Conservation (phyloP, 805 yeast genomes). For the Sugiyamaella lignohabitans region DNA sequence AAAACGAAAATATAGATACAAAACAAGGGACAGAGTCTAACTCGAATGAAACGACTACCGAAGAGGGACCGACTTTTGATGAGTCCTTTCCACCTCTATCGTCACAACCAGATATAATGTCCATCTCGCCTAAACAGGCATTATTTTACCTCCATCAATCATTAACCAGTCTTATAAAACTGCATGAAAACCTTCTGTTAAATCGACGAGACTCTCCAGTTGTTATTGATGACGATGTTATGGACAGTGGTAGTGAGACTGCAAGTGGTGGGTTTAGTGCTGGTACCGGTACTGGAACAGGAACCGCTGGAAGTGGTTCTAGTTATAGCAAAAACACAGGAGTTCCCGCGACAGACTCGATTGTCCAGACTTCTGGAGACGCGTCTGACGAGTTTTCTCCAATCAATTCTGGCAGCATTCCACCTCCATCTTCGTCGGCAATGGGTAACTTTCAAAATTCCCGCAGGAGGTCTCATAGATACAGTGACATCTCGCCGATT, state of each 20-base stretch:
- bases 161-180: constrained; percentile 17
- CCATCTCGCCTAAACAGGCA: constrained; percentile 21
- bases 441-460: constrained; percentile 4
- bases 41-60: not conserved
- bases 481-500: not conserved
- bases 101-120: constrained; percentile 3
- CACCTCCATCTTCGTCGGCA: constrained; percentile 3
- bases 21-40: not conserved
- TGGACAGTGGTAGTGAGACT: constrained; percentile 6
- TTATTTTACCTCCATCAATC: constrained; percentile 20
- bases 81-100: constrained; percentile 3
- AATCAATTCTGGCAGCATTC: not conserved
- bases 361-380: no score
- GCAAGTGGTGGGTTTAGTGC: no score
- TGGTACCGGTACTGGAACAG: constrained; percentile 4
- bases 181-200: constrained; percentile 18
- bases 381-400: constrained; percentile 6
- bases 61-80: not conserved
- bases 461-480: constrained; percentile 3
- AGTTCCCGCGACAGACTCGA: no score
- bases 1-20: not conserved
- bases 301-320: no score
- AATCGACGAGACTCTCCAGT: not conserved
- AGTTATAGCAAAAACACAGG: no score
- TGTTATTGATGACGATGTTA: constrained; percentile 13